Percentiles rank a stretch among this genome's conserved stretches.
phyloP scores from a whole-genome alignment of 345 rosid genomes.

The Hypericum androsaemum region DNA sequence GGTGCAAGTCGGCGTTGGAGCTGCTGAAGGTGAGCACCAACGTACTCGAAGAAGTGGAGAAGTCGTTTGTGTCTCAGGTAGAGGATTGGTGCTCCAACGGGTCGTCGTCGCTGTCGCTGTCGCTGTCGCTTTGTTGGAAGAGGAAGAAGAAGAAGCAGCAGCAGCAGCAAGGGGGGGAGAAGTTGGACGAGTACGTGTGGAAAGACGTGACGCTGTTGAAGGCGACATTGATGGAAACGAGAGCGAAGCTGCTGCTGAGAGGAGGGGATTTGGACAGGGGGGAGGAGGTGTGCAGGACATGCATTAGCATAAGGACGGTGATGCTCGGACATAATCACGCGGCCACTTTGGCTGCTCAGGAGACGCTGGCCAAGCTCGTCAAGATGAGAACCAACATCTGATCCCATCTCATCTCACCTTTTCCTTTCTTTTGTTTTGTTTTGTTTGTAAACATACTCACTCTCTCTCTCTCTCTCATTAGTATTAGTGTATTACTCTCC shows the following conservation, averaged over 20 bases:
- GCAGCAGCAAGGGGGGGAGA: conserved; percentile 26
- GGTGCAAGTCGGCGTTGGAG: conserved; percentile 83
- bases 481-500: too few relatives aligned
- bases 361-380: conserved; percentile 76
- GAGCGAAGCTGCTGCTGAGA: conserved; percentile 74
- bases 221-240: conserved; percentile 66
- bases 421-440: too few relatives aligned
- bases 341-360: conserved; percentile 82
- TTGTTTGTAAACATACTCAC: too few relatives aligned
- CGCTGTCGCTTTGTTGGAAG: conserved; percentile 90
- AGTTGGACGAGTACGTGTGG: conserved; percentile 85
- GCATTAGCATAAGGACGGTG: conserved; percentile 82
- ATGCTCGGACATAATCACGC: conserved; percentile 87
- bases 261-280: conserved; percentile 84
- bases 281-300: conserved; percentile 77
- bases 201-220: conserved; percentile 80
- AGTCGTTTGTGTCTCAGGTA: conserved; percentile 74
- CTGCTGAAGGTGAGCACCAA: conserved; percentile 81
- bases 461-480: too few relatives aligned
- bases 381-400: conserved; percentile 87
- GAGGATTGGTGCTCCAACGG: conserved; percentile 70
- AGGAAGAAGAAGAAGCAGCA: conserved; percentile 41
- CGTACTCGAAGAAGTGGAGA: conserved; percentile 84
- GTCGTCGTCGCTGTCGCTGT: too few relatives aligned
- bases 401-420: not conserved